Conservation (phyloP, 1,284 basidiomycete genomes). For the Trametes polyzona region DNA sequence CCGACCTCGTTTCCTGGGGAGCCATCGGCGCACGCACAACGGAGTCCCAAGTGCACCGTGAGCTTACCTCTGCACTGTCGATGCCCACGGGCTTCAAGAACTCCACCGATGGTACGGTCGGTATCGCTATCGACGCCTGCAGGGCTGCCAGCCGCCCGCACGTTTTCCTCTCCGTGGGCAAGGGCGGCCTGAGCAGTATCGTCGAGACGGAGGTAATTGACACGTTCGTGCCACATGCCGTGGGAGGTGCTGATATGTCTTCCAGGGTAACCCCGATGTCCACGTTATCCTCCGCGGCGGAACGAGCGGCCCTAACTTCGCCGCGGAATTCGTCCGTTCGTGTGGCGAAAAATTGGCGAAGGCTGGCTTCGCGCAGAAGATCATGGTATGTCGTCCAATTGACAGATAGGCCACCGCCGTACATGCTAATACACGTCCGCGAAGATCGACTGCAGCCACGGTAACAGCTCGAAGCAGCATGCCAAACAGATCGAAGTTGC, state of each 20-base stretch:
- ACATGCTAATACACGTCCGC: constrained; percentile 1
- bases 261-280: constrained; percentile 84
- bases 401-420: not conserved
- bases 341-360: constrained; percentile 79
- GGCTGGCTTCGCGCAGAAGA: constrained; percentile 77
- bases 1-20: constrained; percentile 96
- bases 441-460: constrained; percentile 94
- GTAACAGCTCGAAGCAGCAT: constrained; percentile 91
- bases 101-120: constrained; percentile 76
- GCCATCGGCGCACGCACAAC: constrained; percentile 97
- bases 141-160: constrained; percentile 85
- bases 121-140: constrained; percentile 91
- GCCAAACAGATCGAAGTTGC: constrained; percentile 84
- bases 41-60: constrained; percentile 95
- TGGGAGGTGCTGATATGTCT: constrained; percentile 1
- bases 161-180: constrained; percentile 92
- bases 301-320: constrained; percentile 85
- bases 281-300: constrained; percentile 92
- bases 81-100: constrained; percentile 91
- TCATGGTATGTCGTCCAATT: constrained; percentile 66
- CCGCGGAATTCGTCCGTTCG: constrained; percentile 77
- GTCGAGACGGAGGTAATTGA: constrained; percentile 80
- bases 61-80: constrained; percentile 82
- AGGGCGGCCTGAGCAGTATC: constrained; percentile 90
- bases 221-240: constrained; percentile 13